Conservation (phyloP, 441 rosid species). For the Populus hybrid region DNA sequence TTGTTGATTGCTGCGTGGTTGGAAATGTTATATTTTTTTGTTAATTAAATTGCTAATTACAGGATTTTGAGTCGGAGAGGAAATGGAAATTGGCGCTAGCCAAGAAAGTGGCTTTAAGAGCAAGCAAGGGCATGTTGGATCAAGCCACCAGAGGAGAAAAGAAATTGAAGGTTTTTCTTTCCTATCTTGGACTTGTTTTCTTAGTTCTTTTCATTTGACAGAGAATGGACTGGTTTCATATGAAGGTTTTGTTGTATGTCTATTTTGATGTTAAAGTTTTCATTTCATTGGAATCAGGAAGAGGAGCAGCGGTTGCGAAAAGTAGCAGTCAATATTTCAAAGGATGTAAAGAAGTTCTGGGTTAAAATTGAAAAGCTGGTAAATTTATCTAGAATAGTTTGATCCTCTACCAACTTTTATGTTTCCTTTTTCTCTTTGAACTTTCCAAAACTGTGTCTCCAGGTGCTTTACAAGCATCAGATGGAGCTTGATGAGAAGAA, state of each 20-base stretch:
- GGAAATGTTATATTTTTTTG: slow-evolving; percentile 1
- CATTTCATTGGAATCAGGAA: slow-evolving; percentile 56
- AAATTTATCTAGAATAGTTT: slow-evolving; percentile 29
- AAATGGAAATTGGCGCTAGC: slow-evolving; percentile 99
- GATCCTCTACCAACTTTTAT: slow-evolving; percentile 5
- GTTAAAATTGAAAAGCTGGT: slow-evolving; percentile 96
- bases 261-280: not conserved
- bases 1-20: no score
- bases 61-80: slow-evolving; percentile 99
- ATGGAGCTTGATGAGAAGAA: slow-evolving; percentile 90
- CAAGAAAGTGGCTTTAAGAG: slow-evolving; percentile 89
- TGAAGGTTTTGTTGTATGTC: not conserved
- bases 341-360: slow-evolving; percentile 98
- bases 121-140: slow-evolving; percentile 97
- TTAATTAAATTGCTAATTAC: slow-evolving; percentile 32
- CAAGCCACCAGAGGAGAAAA: slow-evolving; percentile 83
- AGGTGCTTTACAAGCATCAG: slow-evolving; percentile 99
- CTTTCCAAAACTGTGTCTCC: slow-evolving; percentile 18
- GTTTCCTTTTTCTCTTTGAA: not conserved
- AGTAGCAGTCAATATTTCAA: slow-evolving; percentile 86
- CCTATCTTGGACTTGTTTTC: not conserved
- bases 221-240: slow-evolving; percentile 1
- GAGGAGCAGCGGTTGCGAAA: slow-evolving; percentile 89
- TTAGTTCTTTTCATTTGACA: not conserved
- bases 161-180: not conserved